A percentile compares a stretch with the other conserved stretches of the same genome.
Conservation (phyloP, 768 basidiomycete genomes). For the Dacryopinax primogenitus region DNA sequence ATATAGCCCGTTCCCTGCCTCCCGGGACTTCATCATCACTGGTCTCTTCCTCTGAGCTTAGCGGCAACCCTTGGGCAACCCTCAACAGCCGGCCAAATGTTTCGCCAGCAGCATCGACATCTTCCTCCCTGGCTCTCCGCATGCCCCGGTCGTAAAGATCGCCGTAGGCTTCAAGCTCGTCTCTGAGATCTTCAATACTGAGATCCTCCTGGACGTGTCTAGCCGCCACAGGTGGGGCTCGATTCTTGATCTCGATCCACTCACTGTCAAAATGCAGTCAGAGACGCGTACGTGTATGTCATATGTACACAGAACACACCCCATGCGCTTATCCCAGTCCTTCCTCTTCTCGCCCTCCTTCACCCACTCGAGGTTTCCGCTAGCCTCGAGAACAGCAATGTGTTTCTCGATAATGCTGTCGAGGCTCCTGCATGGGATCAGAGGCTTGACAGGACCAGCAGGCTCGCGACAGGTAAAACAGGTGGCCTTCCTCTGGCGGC, state of each 20-base stretch:
- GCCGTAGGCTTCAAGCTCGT: neutral
- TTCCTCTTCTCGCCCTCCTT: constrained; percentile 4
- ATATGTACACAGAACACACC: neutral
- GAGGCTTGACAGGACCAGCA: neutral
- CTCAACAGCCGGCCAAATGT: too few species aligned
- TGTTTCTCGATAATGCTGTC: constrained; percentile 7
- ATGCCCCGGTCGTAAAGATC: too few species aligned
- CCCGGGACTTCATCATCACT: too few species aligned
- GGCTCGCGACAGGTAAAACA: neutral
- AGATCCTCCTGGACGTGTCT: neutral
- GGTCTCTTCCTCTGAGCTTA: too few species aligned
- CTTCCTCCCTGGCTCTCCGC: too few species aligned
- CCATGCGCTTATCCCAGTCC: neutral
- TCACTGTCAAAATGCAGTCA: neutral
- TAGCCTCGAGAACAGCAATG: neutral
- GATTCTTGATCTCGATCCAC: neutral
- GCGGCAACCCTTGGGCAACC: too few species aligned
- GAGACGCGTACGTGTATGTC: neutral
- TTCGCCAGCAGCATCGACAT: too few species aligned
- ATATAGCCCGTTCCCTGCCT: too few species aligned
- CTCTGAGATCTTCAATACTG: neutral
- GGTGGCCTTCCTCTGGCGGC: neutral
- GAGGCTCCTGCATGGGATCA: neutral
- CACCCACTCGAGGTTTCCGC: neutral
- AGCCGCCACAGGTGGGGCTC: neutral